A percentile compares a stretch with the other conserved stretches of the same genome.
These are phyloP conservation scores for Scalesia atractyloides DNA, from an alignment of 129 eudicot species.

Conservation along the genomic window DNA sequence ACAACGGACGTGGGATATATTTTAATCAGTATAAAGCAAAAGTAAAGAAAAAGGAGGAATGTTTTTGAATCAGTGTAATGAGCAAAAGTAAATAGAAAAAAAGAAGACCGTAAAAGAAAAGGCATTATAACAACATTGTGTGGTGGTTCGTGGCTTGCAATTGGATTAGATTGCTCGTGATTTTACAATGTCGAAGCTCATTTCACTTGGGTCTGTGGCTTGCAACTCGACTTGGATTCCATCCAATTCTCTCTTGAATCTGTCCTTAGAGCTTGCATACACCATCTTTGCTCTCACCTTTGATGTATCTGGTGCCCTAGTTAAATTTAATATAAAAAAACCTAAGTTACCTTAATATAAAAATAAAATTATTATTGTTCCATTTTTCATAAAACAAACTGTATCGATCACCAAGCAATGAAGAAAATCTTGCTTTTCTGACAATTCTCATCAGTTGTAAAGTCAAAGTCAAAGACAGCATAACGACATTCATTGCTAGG, in stretches of 20 bases:
- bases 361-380: background rate
- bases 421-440: conserved; percentile 96
- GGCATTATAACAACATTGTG: conserved; percentile 12
- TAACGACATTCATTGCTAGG: conserved; percentile 87
- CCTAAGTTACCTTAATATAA: background rate
- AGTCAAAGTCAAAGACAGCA: conserved; percentile 86
- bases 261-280: conserved; percentile 92
- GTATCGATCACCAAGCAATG: conserved; percentile 62
- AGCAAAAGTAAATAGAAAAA: background rate
- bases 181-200: conserved; percentile 88
- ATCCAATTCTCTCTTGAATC: conserved; percentile 93
- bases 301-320: conserved; percentile 82
- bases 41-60: background rate
- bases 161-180: conserved; percentile 58
- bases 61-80: conserved; percentile 16
- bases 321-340: background rate
- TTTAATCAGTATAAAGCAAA: conserved; percentile 10
- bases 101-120: background rate
- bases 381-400: background rate
- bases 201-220: conserved; percentile 93
- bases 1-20: conserved; percentile 13
- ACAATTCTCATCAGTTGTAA: conserved; percentile 75
- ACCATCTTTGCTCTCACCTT: conserved; percentile 94
- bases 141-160: too few species aligned
- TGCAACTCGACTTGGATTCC: conserved; percentile 94